phyloP scores from a whole-genome alignment of 148 eudicot genomes.

The Simmondsia chinensis region DNA sequence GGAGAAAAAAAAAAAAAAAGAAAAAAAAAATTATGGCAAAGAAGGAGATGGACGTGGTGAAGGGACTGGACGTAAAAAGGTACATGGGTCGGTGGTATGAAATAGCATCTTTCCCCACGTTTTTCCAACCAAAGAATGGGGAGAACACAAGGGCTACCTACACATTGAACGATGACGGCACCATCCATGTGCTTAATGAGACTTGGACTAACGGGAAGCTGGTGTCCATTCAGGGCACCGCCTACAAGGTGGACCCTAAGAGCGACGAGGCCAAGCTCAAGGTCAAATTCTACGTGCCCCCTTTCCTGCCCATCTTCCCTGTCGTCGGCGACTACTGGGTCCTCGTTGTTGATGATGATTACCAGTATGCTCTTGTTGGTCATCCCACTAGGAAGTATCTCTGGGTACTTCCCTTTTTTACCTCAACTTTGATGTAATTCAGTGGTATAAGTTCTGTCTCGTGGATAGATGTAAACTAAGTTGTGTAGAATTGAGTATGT shows the following conservation, averaged over 20 bases:
- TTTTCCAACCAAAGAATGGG: constrained; percentile 71
- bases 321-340: constrained; percentile 86
- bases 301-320: constrained; percentile 77
- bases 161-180: constrained; percentile 55
- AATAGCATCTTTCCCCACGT: constrained; percentile 70
- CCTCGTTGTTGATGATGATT: constrained; percentile 53
- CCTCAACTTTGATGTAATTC: background rate
- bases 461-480: too few relatives aligned
- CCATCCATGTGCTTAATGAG: constrained; percentile 66
- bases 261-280: constrained; percentile 86
- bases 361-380: constrained; percentile 71
- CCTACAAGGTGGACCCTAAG: constrained; percentile 58
- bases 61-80: constrained; percentile 41
- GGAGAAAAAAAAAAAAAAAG: too few relatives aligned
- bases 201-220: constrained; percentile 72
- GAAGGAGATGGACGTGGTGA: constrained; percentile 62
- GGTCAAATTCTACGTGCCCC: constrained; percentile 86
- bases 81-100: constrained; percentile 99
- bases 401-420: constrained; percentile 44
- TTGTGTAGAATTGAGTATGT: too few relatives aligned
- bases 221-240: constrained; percentile 60
- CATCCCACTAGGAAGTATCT: constrained; percentile 64
- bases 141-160: constrained; percentile 80
- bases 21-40: constrained; percentile 18
- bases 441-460: too few relatives aligned